These are phyloP conservation scores for Gloeophyllum trabeum DNA, from an alignment of 768 basidiomycete species.

Conservation along the genomic window DNA sequence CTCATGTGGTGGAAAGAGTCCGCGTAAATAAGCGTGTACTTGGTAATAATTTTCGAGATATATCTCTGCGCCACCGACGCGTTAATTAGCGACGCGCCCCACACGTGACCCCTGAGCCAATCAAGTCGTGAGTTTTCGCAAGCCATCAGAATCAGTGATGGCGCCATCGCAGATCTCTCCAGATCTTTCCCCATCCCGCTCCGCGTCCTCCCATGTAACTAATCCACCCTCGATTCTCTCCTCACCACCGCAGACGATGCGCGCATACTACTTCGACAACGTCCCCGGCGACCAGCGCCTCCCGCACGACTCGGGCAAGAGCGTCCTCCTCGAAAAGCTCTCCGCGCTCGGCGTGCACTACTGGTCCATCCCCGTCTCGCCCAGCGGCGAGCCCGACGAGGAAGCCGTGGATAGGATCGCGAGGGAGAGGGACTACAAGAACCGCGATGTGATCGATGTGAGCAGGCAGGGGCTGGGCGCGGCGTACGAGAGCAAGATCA, in stretches of 20 bases:
- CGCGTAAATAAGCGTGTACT: no score
- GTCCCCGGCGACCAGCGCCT: slow-evolving; percentile 74
- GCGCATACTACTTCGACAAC: slow-evolving; percentile 67
- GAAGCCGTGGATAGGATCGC: slow-evolving; percentile 51
- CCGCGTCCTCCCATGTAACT: no score
- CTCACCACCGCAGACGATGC: slow-evolving; percentile 30
- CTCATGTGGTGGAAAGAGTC: no score
- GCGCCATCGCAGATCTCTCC: no score
- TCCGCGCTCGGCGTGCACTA: slow-evolving; percentile 49
- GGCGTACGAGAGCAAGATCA: slow-evolving; percentile 72
- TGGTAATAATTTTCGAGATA: no score
- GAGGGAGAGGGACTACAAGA: slow-evolving; percentile 65
- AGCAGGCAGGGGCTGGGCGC: slow-evolving; percentile 75
- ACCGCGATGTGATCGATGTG: slow-evolving; percentile 70
- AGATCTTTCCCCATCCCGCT: no score
- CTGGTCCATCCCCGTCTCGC: slow-evolving; percentile 55
- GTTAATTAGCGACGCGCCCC: no score
- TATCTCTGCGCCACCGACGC: no score
- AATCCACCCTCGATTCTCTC: no score
- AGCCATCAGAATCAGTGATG: no score
- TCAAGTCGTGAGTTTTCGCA: no score
- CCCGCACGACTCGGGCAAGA: slow-evolving; percentile 59
- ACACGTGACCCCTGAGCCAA: no score
- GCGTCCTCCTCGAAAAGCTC: slow-evolving; percentile 40
- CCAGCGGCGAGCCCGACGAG: slow-evolving; percentile 29